Evolutionary conservation across 371 early-diverging fungal species (phyloP), one percentile per base, ranked within the genome.

Genomic region (Catenaria anguillulae): DNA sequence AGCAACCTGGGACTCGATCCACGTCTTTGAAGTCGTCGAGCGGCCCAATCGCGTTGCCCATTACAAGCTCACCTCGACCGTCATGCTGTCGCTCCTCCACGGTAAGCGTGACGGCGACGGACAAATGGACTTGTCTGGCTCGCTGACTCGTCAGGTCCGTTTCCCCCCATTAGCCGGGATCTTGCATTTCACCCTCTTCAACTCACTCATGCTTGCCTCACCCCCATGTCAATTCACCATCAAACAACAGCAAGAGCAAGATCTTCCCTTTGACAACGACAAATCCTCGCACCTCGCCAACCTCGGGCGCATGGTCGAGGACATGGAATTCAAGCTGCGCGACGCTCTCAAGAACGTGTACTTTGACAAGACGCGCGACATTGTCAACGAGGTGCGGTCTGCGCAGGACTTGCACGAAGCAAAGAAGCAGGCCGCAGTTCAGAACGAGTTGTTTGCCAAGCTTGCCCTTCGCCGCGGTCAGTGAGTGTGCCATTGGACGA

Each of bases 1-100:
- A 62, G 95, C 95, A 31, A 82, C 90, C n/a, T 97, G 97, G 97
- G 97, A 97, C 67, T 93, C 95, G n/a, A 93, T 96, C 69, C 97
- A 97, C 67, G 93, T 96, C 2, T 78, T 97, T 63, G 92, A 93
- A 69, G 93, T 90, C 1, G 72, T 77, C 60, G 90, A 89, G 69
- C 82, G 84, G 62, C 52, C 26, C 21, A 86, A 87, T 23, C 83
- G 90, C 54, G 78, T 75, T 61, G 93, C 92, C 8, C 82, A 83
- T 60, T 97, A 97, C 77, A 89, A 90, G 67, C 73, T 96, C 63
- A 96, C 96, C 5, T 90, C 94, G 26, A 96, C 97, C 0, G 81
- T 97, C 46, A 89, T 95, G 88, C 79, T 97, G 12, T 86, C 93
- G 69, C 19, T 43, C 19, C 87, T 95, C 73, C 75, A 84, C 48